phyloP scores from a whole-genome alignment of 768 basidiomycete genomes.

The Russula compacta region DNA sequence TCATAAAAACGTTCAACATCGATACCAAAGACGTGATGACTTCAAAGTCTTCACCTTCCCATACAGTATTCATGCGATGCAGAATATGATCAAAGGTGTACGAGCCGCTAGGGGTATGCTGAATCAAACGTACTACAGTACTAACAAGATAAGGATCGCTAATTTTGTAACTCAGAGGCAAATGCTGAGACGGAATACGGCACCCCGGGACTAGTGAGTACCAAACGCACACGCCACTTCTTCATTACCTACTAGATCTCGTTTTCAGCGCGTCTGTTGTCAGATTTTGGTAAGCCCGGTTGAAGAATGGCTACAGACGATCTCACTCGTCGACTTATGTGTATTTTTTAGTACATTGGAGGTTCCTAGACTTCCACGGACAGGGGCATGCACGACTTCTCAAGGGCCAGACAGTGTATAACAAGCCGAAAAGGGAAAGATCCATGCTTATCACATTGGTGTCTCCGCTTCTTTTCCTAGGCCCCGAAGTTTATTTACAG shows the following conservation, averaged over 20 bases:
- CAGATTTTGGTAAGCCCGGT: conserved; percentile 12
- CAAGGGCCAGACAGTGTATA: conserved; percentile 3
- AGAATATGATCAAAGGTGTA: conserved; percentile 8
- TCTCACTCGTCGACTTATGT: background rate
- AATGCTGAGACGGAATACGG: background rate
- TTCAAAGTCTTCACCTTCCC: conserved; percentile 12
- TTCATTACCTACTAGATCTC: background rate
- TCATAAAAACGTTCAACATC: background rate
- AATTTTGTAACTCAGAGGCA: background rate
- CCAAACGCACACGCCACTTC: background rate
- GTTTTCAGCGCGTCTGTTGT: conserved; percentile 11
- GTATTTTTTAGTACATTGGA: conserved; percentile 8
- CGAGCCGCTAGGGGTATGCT: conserved; percentile 2
- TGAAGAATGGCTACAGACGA: background rate
- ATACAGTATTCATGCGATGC: conserved; percentile 3
- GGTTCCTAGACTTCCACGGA: conserved; percentile 16
- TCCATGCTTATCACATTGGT: conserved; percentile 9
- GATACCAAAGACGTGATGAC: conserved; percentile 12
- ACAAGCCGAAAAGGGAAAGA: background rate
- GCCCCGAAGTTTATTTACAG: conserved; percentile 14
- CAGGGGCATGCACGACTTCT: conserved; percentile 11
- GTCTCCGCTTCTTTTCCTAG: conserved; percentile 14
- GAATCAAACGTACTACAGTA: too few species aligned
- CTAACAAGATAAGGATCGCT: background rate
- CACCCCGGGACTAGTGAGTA: conserved; percentile 7